phyloP scores from a whole-genome alignment of 768 basidiomycete species.

The Omphalotus guepiniiformis region DNA sequence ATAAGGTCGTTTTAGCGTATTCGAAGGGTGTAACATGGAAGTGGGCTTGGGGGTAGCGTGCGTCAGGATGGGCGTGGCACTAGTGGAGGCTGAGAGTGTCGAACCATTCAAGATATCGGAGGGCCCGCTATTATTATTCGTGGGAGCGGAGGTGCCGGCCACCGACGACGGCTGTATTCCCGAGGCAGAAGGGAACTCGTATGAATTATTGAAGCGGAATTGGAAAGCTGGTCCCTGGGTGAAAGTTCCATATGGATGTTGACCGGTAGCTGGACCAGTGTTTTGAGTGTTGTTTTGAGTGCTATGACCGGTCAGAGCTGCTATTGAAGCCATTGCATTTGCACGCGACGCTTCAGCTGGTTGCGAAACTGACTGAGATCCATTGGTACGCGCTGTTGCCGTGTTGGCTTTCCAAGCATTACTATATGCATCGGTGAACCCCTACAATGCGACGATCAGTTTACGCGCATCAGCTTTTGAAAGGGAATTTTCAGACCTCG shows the following conservation, averaged over 20 bases:
- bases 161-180: too few relatives aligned
- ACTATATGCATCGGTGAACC: constrained; percentile 48
- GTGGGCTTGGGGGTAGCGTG: background rate
- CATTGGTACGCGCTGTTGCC: constrained; percentile 18
- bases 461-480: too few relatives aligned
- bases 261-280: background rate
- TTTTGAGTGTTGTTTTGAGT: background rate
- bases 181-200: background rate
- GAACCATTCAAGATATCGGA: background rate
- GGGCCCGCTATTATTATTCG: too few relatives aligned
- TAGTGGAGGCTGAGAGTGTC: background rate
- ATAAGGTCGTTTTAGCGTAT: background rate
- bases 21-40: background rate
- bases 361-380: background rate
- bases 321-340: background rate
- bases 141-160: too few relatives aligned
- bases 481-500: too few relatives aligned
- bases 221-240: background rate
- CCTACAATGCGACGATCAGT: constrained; percentile 29
- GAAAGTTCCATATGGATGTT: background rate
- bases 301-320: background rate
- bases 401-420: constrained; percentile 63
- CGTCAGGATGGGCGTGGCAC: background rate
- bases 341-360: background rate
- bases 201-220: background rate